These are phyloP conservation scores for Diaporthe vexans DNA, from an alignment of 2,329 filamentous ascomycete species.

Conservation along the genomic window DNA sequence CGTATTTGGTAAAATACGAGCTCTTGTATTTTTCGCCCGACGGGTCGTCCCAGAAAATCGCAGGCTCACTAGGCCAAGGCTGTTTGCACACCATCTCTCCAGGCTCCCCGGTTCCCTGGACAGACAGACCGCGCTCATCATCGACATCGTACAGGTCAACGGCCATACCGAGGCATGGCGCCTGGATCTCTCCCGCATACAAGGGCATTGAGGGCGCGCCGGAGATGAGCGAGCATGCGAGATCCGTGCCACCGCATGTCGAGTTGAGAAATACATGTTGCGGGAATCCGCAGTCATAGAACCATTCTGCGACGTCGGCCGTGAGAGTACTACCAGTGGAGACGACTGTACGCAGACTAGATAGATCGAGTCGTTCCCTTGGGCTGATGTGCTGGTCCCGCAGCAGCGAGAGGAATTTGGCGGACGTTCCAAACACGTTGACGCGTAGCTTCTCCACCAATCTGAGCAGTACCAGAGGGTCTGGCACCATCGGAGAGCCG, in stretches of 20 bases:
- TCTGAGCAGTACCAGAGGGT: slow-evolving; percentile 32
- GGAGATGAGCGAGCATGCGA: slow-evolving; percentile 53
- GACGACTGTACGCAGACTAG: slow-evolving; percentile 71
- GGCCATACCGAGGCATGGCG: slow-evolving; percentile 59
- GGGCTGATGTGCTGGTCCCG: slow-evolving; percentile 71
- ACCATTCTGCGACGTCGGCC: slow-evolving; percentile 59
- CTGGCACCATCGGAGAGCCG: slow-evolving; percentile 42
- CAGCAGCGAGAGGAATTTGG: slow-evolving; percentile 60
- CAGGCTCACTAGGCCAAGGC: slow-evolving; percentile 61
- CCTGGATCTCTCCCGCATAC: slow-evolving; percentile 60
- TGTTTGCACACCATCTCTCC: slow-evolving; percentile 61
- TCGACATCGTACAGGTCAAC: slow-evolving; percentile 59
- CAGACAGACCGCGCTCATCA: slow-evolving; percentile 49
- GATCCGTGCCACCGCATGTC: slow-evolving; percentile 62
- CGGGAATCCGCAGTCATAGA: slow-evolving; percentile 56
- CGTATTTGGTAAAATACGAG: slow-evolving; percentile 60
- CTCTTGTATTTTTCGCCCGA: slow-evolving; percentile 56
- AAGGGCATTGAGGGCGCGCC: slow-evolving; percentile 45
- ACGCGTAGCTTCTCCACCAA: slow-evolving; percentile 32
- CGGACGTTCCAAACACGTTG: slow-evolving; percentile 55
- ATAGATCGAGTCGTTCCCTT: slow-evolving; percentile 73
- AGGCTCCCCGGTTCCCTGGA: slow-evolving; percentile 51
- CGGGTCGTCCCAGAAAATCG: slow-evolving; percentile 59
- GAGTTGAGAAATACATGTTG: slow-evolving; percentile 12
- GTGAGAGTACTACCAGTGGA: slow-evolving; percentile 76